Evolutionary conservation across 805 yeast species (phyloP).

Genomic region (Candida alai): DNA sequence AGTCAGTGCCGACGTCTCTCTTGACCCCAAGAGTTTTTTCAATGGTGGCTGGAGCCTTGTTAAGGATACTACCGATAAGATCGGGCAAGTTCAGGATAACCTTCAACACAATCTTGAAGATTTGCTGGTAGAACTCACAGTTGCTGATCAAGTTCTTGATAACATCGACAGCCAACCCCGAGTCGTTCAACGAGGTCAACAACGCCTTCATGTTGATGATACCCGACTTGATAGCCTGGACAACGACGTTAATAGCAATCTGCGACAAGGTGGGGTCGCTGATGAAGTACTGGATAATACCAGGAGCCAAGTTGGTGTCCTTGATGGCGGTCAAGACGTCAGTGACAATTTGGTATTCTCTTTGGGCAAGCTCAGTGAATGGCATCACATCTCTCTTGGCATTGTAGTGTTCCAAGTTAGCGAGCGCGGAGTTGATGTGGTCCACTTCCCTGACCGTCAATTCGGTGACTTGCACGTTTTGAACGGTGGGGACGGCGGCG

Average conservation of each 20-base stretch:
- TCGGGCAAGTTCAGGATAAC: slow-evolving; percentile 28
- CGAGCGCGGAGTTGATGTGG: slow-evolving; percentile 24
- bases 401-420: slow-evolving; percentile 23
- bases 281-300: slow-evolving; percentile 29
- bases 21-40: slow-evolving; percentile 2
- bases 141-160: slow-evolving; percentile 32
- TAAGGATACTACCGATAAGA: slow-evolving; percentile 21
- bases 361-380: slow-evolving; percentile 25
- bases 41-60: slow-evolving; percentile 12
- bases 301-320: slow-evolving; percentile 34
- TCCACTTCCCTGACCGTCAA: slow-evolving; percentile 21
- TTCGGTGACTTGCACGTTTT: slow-evolving; percentile 7
- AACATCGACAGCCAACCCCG: slow-evolving; percentile 38
- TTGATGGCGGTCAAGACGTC: slow-evolving; percentile 35
- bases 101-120: slow-evolving; percentile 32
- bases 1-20: neutral
- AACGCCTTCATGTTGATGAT: slow-evolving; percentile 32
- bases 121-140: slow-evolving; percentile 37
- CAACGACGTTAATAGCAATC: slow-evolving; percentile 25
- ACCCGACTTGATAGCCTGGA: slow-evolving; percentile 28
- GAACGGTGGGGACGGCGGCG: slow-evolving; percentile 23
- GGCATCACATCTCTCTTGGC: slow-evolving; percentile 24
- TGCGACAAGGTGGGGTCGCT: slow-evolving; percentile 28
- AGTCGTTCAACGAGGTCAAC: slow-evolving; percentile 36
- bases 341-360: slow-evolving; percentile 40